Base-by-base conservation (phyloP, 805 yeast species). In the Myxozyma mucilagina region DNA sequence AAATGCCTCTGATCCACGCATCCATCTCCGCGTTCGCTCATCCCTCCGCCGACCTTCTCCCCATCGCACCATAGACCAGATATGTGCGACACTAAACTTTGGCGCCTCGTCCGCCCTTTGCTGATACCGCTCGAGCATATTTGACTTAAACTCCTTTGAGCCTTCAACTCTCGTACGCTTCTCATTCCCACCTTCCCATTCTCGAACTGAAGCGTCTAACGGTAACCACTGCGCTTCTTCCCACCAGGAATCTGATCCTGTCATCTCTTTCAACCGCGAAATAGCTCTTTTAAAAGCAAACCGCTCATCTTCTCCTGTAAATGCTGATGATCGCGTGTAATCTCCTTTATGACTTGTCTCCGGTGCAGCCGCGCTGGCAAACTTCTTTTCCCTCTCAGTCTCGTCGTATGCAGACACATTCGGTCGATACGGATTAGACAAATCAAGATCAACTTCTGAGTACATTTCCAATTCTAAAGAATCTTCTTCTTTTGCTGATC, bases 261-360 rank as follows among this genome's bases (percentile, higher is more conserved):
- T 79, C 86, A 84, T 84, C 65, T 84, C 87, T 55, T 78, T 77
- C 41, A 87, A 78, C 64, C 92, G 74, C 67, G 86, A 83, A 1
- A 86, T 85, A 0, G 92, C 91, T 65, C 92, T 74, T 63, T 83
- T 84, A 68, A 81, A 87, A 2, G 92, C 90, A 73, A 87, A 87
- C 73, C 80, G 80, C 69, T 87, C 92, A 72, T 87, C 92, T 67
- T 87, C 90, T 29, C 92, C 92, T 0, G 90, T 87, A 67, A 87
- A 87, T 9, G 84, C 83, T 10, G 77, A 75, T 18, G 79, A 70
- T 54, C 84, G 78, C 13, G 80, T 76, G 66, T 78, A 84, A 67
- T 83, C 76, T 31, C 66, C 60, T 42, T 71, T 38, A 14, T 11
- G n/a, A 34, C n/a, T 20, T 14, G 47, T 18, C 11, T n/a, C 61